Conservation (phyloP, 169 alveolate species). For the Plasmodium coatneyi region DNA sequence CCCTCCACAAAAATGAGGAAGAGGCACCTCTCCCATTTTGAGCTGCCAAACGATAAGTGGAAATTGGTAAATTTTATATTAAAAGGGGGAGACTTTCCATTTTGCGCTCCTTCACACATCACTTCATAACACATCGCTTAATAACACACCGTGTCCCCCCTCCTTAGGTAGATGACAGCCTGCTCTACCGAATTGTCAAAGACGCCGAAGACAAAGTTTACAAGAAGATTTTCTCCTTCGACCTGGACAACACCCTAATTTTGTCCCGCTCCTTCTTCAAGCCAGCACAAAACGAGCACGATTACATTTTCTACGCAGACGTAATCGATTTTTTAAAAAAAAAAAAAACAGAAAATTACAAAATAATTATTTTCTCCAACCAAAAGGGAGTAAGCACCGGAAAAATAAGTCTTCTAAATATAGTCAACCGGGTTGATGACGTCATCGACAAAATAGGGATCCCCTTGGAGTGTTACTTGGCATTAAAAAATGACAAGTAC, state of each 20-base stretch:
- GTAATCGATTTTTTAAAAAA: constrained; percentile 57
- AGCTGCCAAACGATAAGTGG: constrained; percentile 48
- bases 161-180: constrained; percentile 57
- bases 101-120: not conserved
- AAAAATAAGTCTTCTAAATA: constrained; percentile 28
- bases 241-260: constrained; percentile 60
- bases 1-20: constrained; percentile 8
- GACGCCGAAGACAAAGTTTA: constrained; percentile 39
- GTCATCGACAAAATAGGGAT: constrained; percentile 64
- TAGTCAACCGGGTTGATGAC: constrained; percentile 51
- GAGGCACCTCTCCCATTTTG: constrained; percentile 30
- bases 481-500: constrained; percentile 70
- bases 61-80: constrained; percentile 27
- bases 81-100: not conserved
- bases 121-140: not conserved
- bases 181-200: constrained; percentile 52
- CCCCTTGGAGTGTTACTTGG: constrained; percentile 70
- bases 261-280: constrained; percentile 51
- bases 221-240: constrained; percentile 46
- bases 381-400: constrained; percentile 73
- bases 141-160: not conserved
- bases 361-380: constrained; percentile 59
- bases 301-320: constrained; percentile 59
- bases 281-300: constrained; percentile 69
- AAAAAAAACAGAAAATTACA: constrained; percentile 37